Evolutionary conservation across 148 eudicot species (phyloP).

Genomic region (Camellia lanceoleosa): DNA sequence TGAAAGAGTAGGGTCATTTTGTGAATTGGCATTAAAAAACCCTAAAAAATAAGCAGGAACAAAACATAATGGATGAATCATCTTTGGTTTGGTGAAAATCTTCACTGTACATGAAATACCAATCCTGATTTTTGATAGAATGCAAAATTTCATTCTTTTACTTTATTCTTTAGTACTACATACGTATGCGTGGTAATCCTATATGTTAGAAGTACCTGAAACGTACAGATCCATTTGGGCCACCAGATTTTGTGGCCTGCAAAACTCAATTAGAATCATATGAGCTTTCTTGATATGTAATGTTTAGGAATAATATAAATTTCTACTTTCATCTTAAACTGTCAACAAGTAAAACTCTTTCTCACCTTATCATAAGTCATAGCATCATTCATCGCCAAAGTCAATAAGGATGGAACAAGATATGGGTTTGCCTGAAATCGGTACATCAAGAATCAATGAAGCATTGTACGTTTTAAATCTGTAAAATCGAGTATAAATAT

Average conservation of each 20-base stretch:
- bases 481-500: neutral
- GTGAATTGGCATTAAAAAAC: neutral
- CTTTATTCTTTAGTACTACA: neutral
- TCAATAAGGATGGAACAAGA: conserved; percentile 64
- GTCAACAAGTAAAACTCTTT: neutral
- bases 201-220: conserved; percentile 59
- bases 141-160: neutral
- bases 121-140: neutral
- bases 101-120: no score
- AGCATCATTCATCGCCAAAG: conserved; percentile 79
- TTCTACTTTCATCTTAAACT: neutral
- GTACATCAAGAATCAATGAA: conserved; percentile 2
- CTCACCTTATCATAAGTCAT: conserved; percentile 92
- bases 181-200: neutral
- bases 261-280: conserved; percentile 32
- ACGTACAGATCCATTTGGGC: conserved; percentile 94
- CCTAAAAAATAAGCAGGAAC: neutral
- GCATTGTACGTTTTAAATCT: conserved; percentile 8
- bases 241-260: conserved; percentile 94
- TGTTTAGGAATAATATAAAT: neutral
- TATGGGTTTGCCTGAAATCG: conserved; percentile 61
- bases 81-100: neutral
- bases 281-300: conserved; percentile 19
- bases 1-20: neutral
- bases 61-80: neutral